A percentile compares a stretch with the other conserved stretches of the same genome.
Conservation (phyloP, 2,329 filamentous ascomycete genomes). For the Lojkania enalia region DNA sequence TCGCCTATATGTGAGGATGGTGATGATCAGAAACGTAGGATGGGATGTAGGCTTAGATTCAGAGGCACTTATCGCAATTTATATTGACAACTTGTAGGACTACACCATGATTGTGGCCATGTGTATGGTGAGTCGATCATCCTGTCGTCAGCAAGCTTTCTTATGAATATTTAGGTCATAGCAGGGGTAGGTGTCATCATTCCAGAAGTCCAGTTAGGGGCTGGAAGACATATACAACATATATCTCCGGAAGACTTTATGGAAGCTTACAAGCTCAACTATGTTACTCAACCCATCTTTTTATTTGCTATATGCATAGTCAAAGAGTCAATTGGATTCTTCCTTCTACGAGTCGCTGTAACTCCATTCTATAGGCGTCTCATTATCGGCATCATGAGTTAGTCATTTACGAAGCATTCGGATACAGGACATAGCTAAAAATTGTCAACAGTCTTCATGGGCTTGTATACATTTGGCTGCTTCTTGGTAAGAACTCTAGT, state of each 20-base stretch:
- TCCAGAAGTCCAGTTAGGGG: constrained; percentile 48
- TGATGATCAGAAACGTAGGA: constrained; percentile 55
- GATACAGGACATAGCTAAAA: constrained; percentile 1
- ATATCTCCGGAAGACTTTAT: constrained; percentile 41
- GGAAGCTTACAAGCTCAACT: constrained; percentile 52
- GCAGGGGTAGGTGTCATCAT: constrained; percentile 48
- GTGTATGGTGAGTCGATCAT: constrained; percentile 32
- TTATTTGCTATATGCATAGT: constrained; percentile 51
- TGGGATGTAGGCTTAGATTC: constrained; percentile 48
- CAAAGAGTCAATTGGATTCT: constrained; percentile 55
- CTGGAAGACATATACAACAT: constrained; percentile 52
- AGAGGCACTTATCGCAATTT: not conserved
- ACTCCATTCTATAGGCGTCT: constrained; percentile 46
- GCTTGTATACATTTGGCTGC: constrained; percentile 49
- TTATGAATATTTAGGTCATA: constrained; percentile 34
- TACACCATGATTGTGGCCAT: constrained; percentile 50
- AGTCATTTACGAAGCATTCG: constrained; percentile 17
- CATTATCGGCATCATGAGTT: constrained; percentile 51
- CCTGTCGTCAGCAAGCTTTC: not conserved
- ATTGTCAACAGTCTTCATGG: constrained; percentile 46
- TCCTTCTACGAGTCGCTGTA: constrained; percentile 52
- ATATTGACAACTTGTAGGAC: constrained; percentile 35
- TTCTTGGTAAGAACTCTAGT: constrained; percentile 36
- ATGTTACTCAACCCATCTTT: constrained; percentile 53
- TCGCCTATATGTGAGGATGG: constrained; percentile 53